phyloP scores from a whole-genome alignment of 2,329 filamentous ascomycete genomes.

The Colletotrichum neosansevieriae region DNA sequence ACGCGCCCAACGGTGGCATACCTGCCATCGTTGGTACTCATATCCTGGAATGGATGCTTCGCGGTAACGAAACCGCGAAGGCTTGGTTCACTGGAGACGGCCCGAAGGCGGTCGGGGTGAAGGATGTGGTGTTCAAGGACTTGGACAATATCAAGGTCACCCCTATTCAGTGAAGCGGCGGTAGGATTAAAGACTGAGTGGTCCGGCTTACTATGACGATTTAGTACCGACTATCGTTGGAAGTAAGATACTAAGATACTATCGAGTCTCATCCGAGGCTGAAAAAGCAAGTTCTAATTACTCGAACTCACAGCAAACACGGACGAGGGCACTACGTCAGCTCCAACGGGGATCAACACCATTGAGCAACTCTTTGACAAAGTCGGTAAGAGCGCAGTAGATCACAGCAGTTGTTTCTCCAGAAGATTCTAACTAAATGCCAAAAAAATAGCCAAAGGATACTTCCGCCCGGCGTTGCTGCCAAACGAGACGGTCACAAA shows the following conservation, averaged over 20 bases:
- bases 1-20: conserved; percentile 16
- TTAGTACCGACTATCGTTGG: conserved; percentile 71
- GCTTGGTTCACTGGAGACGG: conserved; percentile 17
- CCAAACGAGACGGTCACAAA: conserved; percentile 62
- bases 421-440: no score
- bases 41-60: conserved; percentile 22
- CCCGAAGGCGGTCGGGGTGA: background rate
- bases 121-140: conserved; percentile 1
- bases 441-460: conserved; percentile 44
- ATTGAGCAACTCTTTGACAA: conserved; percentile 58
- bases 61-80: conserved; percentile 17
- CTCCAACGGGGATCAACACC: conserved; percentile 64
- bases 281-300: background rate
- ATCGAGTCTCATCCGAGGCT: no score
- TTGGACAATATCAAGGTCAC: conserved; percentile 18
- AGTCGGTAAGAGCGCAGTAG: background rate
- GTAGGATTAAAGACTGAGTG: background rate
- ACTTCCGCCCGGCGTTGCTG: conserved; percentile 49
- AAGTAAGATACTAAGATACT: conserved; percentile 43
- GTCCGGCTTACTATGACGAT: no score
- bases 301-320: conserved; percentile 57
- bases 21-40: conserved; percentile 14
- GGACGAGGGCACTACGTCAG: conserved; percentile 72
- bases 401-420: no score
- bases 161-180: background rate